These are phyloP conservation scores for Trametes elegans DNA, from an alignment of 768 basidiomycete genomes.

Conservation along the genomic window DNA sequence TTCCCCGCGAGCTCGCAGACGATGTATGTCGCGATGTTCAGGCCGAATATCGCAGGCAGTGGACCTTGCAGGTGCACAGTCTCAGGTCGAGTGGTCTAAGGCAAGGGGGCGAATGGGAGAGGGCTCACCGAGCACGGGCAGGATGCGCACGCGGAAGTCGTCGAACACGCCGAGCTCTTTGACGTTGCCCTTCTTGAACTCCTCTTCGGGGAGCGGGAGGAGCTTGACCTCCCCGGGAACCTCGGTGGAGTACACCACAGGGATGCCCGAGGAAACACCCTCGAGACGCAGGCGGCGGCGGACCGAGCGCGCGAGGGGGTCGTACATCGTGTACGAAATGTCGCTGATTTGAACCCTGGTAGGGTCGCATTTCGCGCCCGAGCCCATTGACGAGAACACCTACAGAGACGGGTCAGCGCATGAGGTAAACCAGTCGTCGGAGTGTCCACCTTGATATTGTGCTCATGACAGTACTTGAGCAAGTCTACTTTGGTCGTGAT, in stretches of 20 bases:
- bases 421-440: background rate
- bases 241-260: constrained; percentile 95
- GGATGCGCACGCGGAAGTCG: constrained; percentile 90
- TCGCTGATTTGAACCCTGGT: constrained; percentile 95
- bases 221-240: constrained; percentile 86
- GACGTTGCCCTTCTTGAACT: constrained; percentile 86
- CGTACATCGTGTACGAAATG: constrained; percentile 89
- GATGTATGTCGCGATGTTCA: constrained; percentile 87
- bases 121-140: constrained; percentile 82
- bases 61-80: no score
- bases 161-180: constrained; percentile 88
- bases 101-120: no score
- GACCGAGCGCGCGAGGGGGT: constrained; percentile 91
- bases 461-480: constrained; percentile 81
- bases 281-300: constrained; percentile 67
- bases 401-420: constrained; percentile 23
- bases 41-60: constrained; percentile 86
- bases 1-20: constrained; percentile 83
- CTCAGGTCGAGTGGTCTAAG: no score
- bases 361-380: constrained; percentile 92
- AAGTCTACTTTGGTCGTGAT: constrained; percentile 96
- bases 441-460: constrained; percentile 65
- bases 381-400: constrained; percentile 98
- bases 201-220: constrained; percentile 87
- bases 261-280: constrained; percentile 65